Evolutionary conservation across 2,329 filamentous ascomycete species (phyloP).

Genomic region (Monosporascus sp.): DNA sequence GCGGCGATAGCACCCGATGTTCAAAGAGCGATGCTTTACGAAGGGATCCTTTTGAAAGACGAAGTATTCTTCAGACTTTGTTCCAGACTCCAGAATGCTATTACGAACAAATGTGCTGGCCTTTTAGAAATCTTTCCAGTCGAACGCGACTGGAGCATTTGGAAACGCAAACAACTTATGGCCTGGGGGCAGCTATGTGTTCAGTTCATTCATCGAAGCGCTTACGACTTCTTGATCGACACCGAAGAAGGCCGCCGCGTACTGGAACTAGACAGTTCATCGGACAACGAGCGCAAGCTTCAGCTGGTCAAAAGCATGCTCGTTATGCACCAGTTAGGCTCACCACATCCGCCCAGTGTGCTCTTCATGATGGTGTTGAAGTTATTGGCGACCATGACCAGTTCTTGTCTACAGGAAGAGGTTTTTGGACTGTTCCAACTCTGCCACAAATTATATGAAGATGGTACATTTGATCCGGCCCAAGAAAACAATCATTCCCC

Average conservation of each 20-base stretch:
- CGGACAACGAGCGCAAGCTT: too few species aligned
- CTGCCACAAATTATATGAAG: too few species aligned
- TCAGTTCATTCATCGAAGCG: conserved; percentile 4
- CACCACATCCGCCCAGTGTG: rapidly evolving
- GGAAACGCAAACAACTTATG: neutral
- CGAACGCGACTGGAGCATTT: neutral
- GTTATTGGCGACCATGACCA: too few species aligned
- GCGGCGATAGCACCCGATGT: too few species aligned
- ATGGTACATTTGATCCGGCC: too few species aligned
- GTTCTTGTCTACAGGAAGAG: too few species aligned
- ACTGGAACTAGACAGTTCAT: neutral
- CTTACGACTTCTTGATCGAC: conserved; percentile 3
- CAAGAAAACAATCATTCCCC: too few species aligned
- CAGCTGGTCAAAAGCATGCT: too few species aligned
- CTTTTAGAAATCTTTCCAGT: conserved; percentile 4
- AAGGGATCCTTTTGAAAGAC: too few species aligned
- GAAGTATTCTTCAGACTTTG: neutral
- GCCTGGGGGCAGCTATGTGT: neutral
- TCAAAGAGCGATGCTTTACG: too few species aligned
- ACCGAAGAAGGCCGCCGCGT: conserved; percentile 2
- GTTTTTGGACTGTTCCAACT: too few species aligned
- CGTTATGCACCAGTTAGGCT: too few species aligned
- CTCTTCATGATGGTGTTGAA: rapidly evolving
- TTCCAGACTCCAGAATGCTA: neutral
- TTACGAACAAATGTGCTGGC: conserved; percentile 1